Percentiles rank a stretch among this genome's conserved stretches.
Evolutionary conservation across 768 basidiomycete species (phyloP).

Genomic region (Leccinum ochraceum): DNA sequence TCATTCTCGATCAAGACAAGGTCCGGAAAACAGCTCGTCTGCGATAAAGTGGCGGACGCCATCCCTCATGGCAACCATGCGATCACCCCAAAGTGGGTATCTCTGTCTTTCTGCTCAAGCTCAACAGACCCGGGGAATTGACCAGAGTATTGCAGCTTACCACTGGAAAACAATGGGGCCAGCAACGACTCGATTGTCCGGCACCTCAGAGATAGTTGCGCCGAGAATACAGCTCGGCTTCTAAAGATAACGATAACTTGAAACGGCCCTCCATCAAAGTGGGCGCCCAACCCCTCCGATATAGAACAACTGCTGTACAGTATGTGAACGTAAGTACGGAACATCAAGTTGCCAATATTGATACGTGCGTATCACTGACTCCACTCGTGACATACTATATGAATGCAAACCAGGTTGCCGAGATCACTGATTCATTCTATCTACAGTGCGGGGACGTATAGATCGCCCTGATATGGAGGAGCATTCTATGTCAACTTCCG

Average conservation of each 20-base stretch:
- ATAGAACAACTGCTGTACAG: neutral
- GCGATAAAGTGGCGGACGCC: neutral
- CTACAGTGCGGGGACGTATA: neutral
- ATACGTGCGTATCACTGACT: too few species aligned
- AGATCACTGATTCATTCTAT: neutral
- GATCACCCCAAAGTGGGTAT: neutral
- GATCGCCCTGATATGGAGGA: neutral
- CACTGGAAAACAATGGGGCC: neutral
- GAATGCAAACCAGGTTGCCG: neutral
- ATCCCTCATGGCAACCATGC: conserved; percentile 1
- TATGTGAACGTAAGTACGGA: neutral
- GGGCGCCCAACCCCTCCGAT: neutral
- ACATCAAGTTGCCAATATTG: too few species aligned
- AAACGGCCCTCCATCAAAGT: neutral
- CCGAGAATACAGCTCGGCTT: neutral
- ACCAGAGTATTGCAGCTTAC: neutral
- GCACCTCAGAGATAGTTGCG: neutral
- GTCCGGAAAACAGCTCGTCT: neutral
- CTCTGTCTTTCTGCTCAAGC: neutral
- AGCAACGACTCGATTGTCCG: neutral
- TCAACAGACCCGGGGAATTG: neutral
- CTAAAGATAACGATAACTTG: neutral
- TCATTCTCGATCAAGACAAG: neutral
- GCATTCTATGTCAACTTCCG: neutral
- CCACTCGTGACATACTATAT: too few species aligned